phyloP scores from a whole-genome alignment of 163 green algal species.

The Scenedesmus sp. region DNA sequence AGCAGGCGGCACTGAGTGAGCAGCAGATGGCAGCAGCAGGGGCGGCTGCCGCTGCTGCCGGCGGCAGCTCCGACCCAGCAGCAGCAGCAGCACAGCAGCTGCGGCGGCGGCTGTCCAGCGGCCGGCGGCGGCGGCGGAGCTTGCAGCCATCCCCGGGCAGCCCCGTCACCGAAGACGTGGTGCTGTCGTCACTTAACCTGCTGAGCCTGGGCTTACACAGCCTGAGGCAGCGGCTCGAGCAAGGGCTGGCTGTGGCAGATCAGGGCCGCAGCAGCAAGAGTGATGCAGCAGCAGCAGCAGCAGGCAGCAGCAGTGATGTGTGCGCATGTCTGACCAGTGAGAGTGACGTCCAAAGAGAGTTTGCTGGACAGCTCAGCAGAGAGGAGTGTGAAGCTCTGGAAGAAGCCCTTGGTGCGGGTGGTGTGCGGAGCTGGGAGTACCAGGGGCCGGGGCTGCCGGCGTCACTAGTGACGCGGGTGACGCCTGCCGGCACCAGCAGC shows the following conservation, averaged over 20 bases:
- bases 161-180: slow-evolving; percentile 38
- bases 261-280: slow-evolving; percentile 24
- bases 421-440: not conserved
- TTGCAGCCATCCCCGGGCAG: not conserved
- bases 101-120: slow-evolving; percentile 18
- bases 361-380: not conserved
- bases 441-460: not conserved
- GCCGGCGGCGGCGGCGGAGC: not conserved
- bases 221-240: not conserved
- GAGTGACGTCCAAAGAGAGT: not conserved
- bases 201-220: slow-evolving; percentile 43
- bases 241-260: not conserved
- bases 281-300: not conserved
- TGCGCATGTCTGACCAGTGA: not conserved
- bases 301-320: not conserved
- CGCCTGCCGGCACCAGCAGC: not conserved
- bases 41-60: not conserved
- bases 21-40: slow-evolving; percentile 7
- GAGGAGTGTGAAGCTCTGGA: slow-evolving; percentile 23
- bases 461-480: not conserved
- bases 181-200: slow-evolving; percentile 45
- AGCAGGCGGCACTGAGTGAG: not conserved
- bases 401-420: not conserved
- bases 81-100: slow-evolving; percentile 25
- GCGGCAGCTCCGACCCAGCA: not conserved